Base-by-base conservation (phyloP, 2,329 filamentous ascomycete genomes). In the Sclerotinia trifoliorum region DNA sequence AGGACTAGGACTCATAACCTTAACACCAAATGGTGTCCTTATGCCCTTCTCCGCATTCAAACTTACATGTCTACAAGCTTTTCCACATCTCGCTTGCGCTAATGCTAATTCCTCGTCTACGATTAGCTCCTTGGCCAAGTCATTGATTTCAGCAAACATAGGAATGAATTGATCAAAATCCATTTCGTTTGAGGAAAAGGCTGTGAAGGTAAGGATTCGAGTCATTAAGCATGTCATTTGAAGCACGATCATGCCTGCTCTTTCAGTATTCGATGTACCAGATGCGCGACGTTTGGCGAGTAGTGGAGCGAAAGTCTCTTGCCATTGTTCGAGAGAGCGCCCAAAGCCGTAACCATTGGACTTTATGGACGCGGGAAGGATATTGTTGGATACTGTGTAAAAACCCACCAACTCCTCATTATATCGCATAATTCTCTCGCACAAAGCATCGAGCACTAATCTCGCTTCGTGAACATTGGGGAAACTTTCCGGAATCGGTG, bases 161-260 rank as follows among this genome's bases (percentile, higher is more conserved):
- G 79, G 76, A 7, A 81, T 77, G 70, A 86, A 87, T 13, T 77
- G 75, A 72, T 89, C 87, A 69, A 89, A 89, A 48, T 84, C 81
- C 65, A 83, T 81, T 74, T 89, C 87, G 57, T 79, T 83, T 64
- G 84, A 82, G 74, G 81, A 85, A 72, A 88, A 89, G 13, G 84
- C 85, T 83, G 87, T 88, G 52, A 84, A 78, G 71, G 86, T 87
- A 7, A 89, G 78, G 46, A 89, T 80, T 57, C 81, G 79, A 13
- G 81, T 81, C 81, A 87, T 89, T 63, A 86, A 80, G 69, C 87
- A 85, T 66, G 83, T 82, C 86, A 89, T 88, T 72, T 88, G 88
- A 7, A 89, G 79, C 15, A 87, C 85, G 6, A 85, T 82, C 68
- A 88, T 88, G 57, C 83, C 86, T 0, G 85, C 83, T 72, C 86